Base-by-base conservation (phyloP, 2,329 filamentous ascomycete species). In the Talaromyces sp. region DNA sequence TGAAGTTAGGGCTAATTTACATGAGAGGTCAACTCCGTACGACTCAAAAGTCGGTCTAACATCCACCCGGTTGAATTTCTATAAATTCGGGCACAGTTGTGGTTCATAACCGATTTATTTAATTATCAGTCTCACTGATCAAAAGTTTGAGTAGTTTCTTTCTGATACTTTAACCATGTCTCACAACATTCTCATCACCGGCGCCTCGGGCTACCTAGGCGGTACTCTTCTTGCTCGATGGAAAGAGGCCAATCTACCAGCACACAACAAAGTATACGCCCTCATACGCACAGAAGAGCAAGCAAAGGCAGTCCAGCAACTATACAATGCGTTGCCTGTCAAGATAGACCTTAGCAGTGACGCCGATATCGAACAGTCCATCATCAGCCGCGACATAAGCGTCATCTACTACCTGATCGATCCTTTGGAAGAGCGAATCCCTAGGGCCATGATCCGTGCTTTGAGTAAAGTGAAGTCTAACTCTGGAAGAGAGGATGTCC, bases 181-280 rank as follows among this genome's bases (percentile, higher is more conserved):
- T 9, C 73, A 72, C 65, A 80, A 81, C 52, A 77, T 84, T 60
- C 78, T 84, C 35, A 75, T 85, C 54, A 85, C 83, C 0, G 83
- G 83, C 9, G 82, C 69, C 33, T 84, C 83, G 0, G 84, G 84
- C 27, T 85, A 85, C 64, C 79, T 85, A 0, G 83, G 83, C 24
- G 84, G 83, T 2, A 79, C 77, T 0, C 72, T 85, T 2, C 79
- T 85, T 5, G 77, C 79, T 9, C 75, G 74, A 6, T 75, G 78
- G 66, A 68, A 71, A 1, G 62, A 66, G 3, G 74, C 77, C 31
- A 69, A 73, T 2, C 76, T 85, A 1, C 79, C 80, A 0, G 45
- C 76, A 5, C 79, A 84, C 66, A 70, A 75, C 24, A 81, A 74
- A 22, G 67, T 85, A 1, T 84, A 77, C 64, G 82, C 82, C 2